Evolutionary conservation across 805 yeast species (phyloP), one percentile per base, ranked within the genome.

Genomic region (Kazachstania psychrophila): DNA sequence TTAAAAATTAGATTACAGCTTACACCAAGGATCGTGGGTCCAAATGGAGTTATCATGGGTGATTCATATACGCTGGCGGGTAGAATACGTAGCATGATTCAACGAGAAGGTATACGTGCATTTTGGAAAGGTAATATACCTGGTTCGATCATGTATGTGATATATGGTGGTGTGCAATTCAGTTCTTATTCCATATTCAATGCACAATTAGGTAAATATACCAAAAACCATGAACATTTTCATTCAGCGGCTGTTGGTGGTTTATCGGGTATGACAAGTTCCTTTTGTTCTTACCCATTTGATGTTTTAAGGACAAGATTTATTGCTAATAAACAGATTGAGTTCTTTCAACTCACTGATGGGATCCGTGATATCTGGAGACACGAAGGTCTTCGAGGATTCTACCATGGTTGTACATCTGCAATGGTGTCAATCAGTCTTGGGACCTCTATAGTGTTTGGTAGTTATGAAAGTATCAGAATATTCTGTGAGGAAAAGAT

Each of bases 51-150:
- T 11, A 13, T 16, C 15, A 12, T 25, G 6, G 13, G 15, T 8
- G 28, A 12, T 8, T 25, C 15, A 8, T 13, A 7, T 13, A n/a
- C 7, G 6, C n/a, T 13, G 15, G 13, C 14, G 7, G 10, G 17
- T n/a, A 16, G 3, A 15, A 10, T 26, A 13, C 4, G 11, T 14
- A 16, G 9, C 8, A 69, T 86, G 2, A 43, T 70, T 1, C 53
- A 56, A 14, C 66, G 73, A 23, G 97, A 89, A 57, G 94, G 95
- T 1, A 28, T 79, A 0, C 42, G 58, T 3, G 89, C 86, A 0
- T 65, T 89, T n/a, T 92, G 97, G 97, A 88, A 87, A 56, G 98
- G 98, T 0, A 92, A 92, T 54, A 69, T 85, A 0, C 95, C 98
- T 0, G 98, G 97, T 0, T 86, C 86, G 44, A 57, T 77, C 26